Evolutionary conservation across 2,329 filamentous ascomycete genomes (phyloP), one percentile per base, ranked within the genome.

Genomic region (Cytospora piceicola): DNA sequence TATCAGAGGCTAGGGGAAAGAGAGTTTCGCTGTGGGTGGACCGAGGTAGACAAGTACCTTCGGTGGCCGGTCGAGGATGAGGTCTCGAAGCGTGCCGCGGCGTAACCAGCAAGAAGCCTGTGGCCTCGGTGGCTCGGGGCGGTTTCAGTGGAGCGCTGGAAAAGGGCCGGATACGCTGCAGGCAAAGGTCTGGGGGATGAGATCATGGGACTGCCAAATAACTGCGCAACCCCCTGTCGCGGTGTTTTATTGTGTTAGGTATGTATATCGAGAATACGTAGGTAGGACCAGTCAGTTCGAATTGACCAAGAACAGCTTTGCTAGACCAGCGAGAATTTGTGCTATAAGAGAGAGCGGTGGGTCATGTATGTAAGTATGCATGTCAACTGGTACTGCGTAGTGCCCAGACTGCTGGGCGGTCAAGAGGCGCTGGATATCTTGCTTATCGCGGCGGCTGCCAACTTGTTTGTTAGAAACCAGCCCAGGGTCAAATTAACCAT

Each of bases 111-210:
- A 62, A 67, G 46, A 63, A 62, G 66, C 66, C 66, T 67, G 63
- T 58, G 62, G 63, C 63, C 46, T 49, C 66, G 66, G 66, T 42
- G 66, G 62, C 57, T 65, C 66, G 59, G 66, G 52, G 46, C 55
- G 59, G 46, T 53, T 58, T 27, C 51, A 53, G 66, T 66, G 63
- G 66, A 66, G 63, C 58, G 65, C 63, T 49, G 55, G 54, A 67
- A 62, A 67, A 67, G 66, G 66, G 55, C 66, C 66, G 66, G 66
- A 67, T 67, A 58, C 57, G 49, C 59, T 67, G 65, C 65, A 66
- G 63, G 56, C 22, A 46, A 67, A 67, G 55, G 58, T 54, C 58
- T 58, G 52, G 3, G 49, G 17, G 42, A 67, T 67, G 66, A 67
- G 66, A 67, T 66, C 66, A 67, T 63, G 66, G 39, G 54, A 30